Conservation (phyloP, 2,329 filamentous ascomycete species). For the Phoma herbarum region DNA sequence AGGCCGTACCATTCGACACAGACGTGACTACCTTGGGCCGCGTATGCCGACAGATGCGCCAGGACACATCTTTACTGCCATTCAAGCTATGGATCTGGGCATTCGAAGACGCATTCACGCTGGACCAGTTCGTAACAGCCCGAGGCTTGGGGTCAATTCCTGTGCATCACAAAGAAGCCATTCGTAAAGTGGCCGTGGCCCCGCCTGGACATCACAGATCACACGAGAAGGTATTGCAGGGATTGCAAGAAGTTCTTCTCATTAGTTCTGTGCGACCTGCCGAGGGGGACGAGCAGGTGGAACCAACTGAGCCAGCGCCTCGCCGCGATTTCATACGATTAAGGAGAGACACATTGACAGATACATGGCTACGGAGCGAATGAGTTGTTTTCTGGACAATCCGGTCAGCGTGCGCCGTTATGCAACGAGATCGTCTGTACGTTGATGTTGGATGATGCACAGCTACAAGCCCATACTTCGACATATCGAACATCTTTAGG, state of each 20-base stretch:
- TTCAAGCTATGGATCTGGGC: constrained; percentile 22
- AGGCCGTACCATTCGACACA: constrained; percentile 13
- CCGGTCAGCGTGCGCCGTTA: background rate
- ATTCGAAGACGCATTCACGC: constrained; percentile 24
- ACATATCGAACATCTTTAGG: background rate
- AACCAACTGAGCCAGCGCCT: background rate
- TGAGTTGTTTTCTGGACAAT: background rate
- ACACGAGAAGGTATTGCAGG: constrained; percentile 15
- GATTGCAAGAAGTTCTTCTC: constrained; percentile 18
- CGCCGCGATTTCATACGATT: background rate
- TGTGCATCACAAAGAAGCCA: constrained; percentile 14
- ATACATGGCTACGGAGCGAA: constrained; percentile 6
- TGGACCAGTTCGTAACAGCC: constrained; percentile 26
- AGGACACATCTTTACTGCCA: constrained; percentile 15
- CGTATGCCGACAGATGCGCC: constrained; percentile 19
- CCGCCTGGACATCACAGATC: constrained; percentile 21
- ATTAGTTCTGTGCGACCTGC: constrained; percentile 1
- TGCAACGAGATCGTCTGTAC: background rate
- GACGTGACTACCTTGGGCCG: constrained; percentile 4
- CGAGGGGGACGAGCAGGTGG: background rate
- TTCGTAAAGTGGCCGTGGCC: constrained; percentile 22
- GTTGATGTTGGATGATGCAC: background rate
- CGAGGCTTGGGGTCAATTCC: constrained; percentile 10
- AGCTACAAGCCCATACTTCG: background rate
- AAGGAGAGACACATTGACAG: background rate